These are phyloP conservation scores for Coemansia furcata DNA, from an alignment of 192 early-diverging fungal genomes.

Conservation along the genomic window DNA sequence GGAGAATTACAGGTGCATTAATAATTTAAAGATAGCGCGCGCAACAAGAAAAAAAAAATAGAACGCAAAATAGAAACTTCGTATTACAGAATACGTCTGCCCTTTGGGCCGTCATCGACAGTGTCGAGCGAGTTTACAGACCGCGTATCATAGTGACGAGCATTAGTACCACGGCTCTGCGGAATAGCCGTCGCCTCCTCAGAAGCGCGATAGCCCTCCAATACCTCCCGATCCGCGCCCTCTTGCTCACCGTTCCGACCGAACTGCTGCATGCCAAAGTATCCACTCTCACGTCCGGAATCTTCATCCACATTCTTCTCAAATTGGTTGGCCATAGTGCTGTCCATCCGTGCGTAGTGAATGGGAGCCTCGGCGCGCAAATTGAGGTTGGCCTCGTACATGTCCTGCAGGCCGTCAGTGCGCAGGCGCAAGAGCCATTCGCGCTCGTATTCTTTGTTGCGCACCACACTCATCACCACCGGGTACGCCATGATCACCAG, in stretches of 20 bases:
- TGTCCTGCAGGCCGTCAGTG: constrained; percentile 10
- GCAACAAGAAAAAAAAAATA: neutral
- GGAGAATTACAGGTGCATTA: no score
- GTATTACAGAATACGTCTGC: neutral
- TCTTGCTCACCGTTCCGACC: neutral
- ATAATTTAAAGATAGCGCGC: neutral
- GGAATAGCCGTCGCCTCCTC: neutral
- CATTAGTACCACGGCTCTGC: neutral
- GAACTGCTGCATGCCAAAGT: neutral
- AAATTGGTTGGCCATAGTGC: neutral
- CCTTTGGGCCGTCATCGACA: neutral
- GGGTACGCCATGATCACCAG: constrained; percentile 18
- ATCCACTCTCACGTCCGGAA: neutral
- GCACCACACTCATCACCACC: constrained; percentile 11
- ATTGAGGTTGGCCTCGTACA: constrained; percentile 14
- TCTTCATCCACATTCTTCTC: neutral
- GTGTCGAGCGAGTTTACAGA: neutral
- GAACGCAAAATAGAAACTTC: neutral
- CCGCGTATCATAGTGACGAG: neutral
- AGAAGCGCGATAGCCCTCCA: neutral
- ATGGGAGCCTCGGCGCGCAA: constrained; percentile 4
- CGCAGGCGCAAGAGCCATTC: constrained; percentile 15
- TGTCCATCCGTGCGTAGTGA: constrained; percentile 1
- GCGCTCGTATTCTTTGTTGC: constrained; percentile 12
- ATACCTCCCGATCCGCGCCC: neutral